phyloP scores from a whole-genome alignment of 192 early-diverging fungal species.

The Podila minutissima region DNA sequence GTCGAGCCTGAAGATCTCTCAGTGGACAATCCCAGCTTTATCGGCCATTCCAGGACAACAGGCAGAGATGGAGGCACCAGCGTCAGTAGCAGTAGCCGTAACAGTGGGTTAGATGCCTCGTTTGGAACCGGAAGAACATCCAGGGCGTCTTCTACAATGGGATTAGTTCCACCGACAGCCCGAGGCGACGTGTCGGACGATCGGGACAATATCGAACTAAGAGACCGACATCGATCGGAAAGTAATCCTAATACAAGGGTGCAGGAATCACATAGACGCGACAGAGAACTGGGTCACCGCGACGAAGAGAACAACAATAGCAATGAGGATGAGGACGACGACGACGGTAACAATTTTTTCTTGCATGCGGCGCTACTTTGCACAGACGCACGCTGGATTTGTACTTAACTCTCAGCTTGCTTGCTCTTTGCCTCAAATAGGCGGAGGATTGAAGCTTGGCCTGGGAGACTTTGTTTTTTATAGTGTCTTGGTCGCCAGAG shows the following conservation, averaged over 20 bases:
- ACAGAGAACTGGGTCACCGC: slow-evolving; percentile 5
- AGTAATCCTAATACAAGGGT: slow-evolving; percentile 3
- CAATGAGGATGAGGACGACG: slow-evolving; percentile 58
- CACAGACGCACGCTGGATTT: not conserved
- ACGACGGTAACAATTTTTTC: slow-evolving; percentile 52
- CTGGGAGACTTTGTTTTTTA: slow-evolving; percentile 95
- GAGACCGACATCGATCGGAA: slow-evolving; percentile 17
- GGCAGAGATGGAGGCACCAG: slow-evolving; percentile 29
- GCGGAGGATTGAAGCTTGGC: slow-evolving; percentile 84
- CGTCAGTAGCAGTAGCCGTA: slow-evolving; percentile 25
- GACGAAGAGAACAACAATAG: slow-evolving; percentile 47
- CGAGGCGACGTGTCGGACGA: not conserved
- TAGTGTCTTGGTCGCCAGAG: slow-evolving; percentile 80
- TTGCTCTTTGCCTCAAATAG: slow-evolving; percentile 26
- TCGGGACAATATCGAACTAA: slow-evolving; percentile 25
- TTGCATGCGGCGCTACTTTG: not conserved
- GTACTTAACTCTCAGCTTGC: not conserved
- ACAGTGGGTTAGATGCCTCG: slow-evolving; percentile 22
- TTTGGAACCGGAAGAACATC: slow-evolving; percentile 8
- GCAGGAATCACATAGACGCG: not conserved
- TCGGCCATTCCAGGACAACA: slow-evolving; percentile 17
- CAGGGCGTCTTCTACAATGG: slow-evolving; percentile 24
- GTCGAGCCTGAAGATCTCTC: slow-evolving; percentile 7
- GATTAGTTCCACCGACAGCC: slow-evolving; percentile 5
- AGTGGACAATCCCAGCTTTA: not conserved